Conservation (phyloP, 257 asterid species). For the Ajuga chamaepitys region DNA sequence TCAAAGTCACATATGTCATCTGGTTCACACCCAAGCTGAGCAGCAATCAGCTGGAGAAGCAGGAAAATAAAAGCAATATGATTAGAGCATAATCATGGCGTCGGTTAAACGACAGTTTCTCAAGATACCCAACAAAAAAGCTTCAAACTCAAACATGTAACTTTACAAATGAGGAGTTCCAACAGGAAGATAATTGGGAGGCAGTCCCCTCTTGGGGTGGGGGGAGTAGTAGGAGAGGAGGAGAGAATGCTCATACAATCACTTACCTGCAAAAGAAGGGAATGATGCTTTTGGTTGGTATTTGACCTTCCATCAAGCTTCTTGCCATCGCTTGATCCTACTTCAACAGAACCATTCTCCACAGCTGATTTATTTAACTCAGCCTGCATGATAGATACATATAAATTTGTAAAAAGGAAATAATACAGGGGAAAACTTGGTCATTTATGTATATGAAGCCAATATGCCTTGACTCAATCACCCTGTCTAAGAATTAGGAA, state of each 20-base stretch:
- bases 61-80: not conserved
- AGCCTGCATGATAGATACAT: slow-evolving; percentile 38
- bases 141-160: slow-evolving; percentile 1
- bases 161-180: not conserved
- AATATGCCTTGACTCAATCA: not conserved
- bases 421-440: not conserved
- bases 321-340: slow-evolving; percentile 32
- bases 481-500: not conserved
- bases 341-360: slow-evolving; percentile 36
- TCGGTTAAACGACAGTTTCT: not conserved
- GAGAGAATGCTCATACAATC: not conserved
- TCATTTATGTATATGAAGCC: not conserved
- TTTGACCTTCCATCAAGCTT: slow-evolving; percentile 26
- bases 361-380: slow-evolving; percentile 62
- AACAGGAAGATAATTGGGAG: not conserved
- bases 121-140: not conserved
- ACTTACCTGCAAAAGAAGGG: slow-evolving; percentile 78
- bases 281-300: slow-evolving; percentile 52
- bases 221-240: not conserved
- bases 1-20: slow-evolving; percentile 92
- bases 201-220: too few species aligned
- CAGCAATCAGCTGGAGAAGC: slow-evolving; percentile 59
- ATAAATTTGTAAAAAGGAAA: slow-evolving; percentile 2
- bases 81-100: slow-evolving; percentile 1
- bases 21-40: slow-evolving; percentile 67